phyloP scores from a whole-genome alignment of 305 asterid species.

The Fraxinus xanthoxyloides region DNA sequence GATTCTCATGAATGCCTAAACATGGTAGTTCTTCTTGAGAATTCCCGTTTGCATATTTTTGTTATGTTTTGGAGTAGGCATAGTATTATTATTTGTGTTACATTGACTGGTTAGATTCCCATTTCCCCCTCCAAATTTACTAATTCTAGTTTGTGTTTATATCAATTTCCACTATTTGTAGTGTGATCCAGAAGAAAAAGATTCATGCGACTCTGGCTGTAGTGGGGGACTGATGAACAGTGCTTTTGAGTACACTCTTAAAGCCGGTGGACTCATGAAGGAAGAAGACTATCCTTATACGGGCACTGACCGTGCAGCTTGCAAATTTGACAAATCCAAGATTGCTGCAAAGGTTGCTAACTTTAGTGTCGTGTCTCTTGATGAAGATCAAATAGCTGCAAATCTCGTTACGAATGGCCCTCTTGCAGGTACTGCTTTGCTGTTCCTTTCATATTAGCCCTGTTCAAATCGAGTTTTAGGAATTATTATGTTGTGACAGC shows the following conservation, averaged over 20 bases:
- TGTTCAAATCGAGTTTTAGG: background rate
- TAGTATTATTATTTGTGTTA: too few species aligned
- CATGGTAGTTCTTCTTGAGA: background rate
- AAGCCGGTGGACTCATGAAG: slow-evolving; percentile 89
- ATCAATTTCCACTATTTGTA: slow-evolving; percentile 23
- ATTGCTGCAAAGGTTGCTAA: slow-evolving; percentile 83
- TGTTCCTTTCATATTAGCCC: background rate
- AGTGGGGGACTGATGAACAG: slow-evolving; percentile 89
- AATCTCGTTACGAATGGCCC: slow-evolving; percentile 90
- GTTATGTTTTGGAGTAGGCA: background rate
- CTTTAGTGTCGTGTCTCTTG: slow-evolving; percentile 78
- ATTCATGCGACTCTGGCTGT: slow-evolving; percentile 84
- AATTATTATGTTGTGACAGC: background rate
- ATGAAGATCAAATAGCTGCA: slow-evolving; percentile 92
- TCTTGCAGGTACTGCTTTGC: slow-evolving; percentile 62
- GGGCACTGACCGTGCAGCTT: slow-evolving; percentile 68
- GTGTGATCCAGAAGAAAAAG: slow-evolving; percentile 90
- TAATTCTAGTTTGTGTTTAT: too few species aligned
- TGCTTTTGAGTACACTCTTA: slow-evolving; percentile 82
- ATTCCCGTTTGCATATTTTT: background rate
- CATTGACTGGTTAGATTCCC: too few species aligned
- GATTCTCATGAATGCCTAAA: too few species aligned
- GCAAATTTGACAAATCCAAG: slow-evolving; percentile 76
- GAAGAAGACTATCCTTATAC: slow-evolving; percentile 86
- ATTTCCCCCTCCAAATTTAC: too few species aligned